Evolutionary conservation across 352 stramenopile species (phyloP), one percentile per base, ranked within the genome.

Genomic region (Phytophthora niederhauseri): DNA sequence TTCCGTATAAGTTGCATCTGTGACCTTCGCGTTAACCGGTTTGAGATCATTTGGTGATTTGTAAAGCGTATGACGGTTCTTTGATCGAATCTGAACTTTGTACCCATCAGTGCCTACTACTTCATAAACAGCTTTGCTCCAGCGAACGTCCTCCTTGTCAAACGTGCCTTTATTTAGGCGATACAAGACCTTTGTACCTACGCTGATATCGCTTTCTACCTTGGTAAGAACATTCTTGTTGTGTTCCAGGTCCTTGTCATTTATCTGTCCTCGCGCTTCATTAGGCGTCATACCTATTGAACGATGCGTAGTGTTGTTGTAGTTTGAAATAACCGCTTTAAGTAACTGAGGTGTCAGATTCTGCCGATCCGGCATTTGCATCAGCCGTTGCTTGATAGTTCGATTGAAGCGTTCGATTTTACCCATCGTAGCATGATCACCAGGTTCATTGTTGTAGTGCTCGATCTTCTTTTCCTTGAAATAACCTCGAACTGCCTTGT

Each of bases 341-440:
- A 70, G 12, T 65, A 70, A 17, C 3, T 65, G 22, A 2, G 17
- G 17, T 8, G n/a, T 52, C 46, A 52, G 20, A 6, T 52, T 19
- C 4, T 52, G 6, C 5, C n/a, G 9, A 31, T 52, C 31, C 31
- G 46, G 46, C 17, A 74, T 63, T 22, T 66, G 58, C 12, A 55
- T 70, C 11, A 75, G 48, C 31, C 61, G 28, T 43, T 70, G 61
- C 49, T 70, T 66, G 11, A 75, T 51, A 0, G 67, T 75, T 20
- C 67, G 45, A 60, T 70, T 75, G 50, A 75, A 75, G n/a, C 67
- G 67, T 45, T 75, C 67, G 17, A 70, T 75, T n/a, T 70, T 70
- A 20, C 67, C 61, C 62, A 75, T 66, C 14, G 57, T 70, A 20
- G 14, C 26, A 41, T 75, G 67, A 57, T 75, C 67, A 7, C 67